Conservation (phyloP, 164 flowering plant species). For the Annona squamosa region DNA sequence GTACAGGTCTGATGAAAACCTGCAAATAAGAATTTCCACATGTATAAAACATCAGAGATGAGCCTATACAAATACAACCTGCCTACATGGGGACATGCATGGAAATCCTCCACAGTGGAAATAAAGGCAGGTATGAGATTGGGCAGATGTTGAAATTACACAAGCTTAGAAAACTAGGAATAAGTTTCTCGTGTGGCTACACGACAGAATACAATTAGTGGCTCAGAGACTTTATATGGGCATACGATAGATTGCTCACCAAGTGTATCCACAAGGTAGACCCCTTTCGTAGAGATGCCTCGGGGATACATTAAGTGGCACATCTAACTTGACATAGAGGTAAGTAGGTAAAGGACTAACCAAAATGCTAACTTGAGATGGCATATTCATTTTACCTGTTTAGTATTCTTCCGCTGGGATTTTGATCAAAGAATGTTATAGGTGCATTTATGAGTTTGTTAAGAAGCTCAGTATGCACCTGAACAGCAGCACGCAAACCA, state of each 20-base stretch:
- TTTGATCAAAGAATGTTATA: slow-evolving; percentile 75
- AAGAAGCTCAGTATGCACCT: slow-evolving; percentile 62
- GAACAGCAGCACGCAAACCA: slow-evolving; percentile 79
- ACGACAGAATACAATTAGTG: background rate
- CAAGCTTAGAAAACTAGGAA: background rate
- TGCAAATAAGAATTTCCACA: slow-evolving; percentile 22
- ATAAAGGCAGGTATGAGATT: background rate
- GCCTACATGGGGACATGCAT: background rate
- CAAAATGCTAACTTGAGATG: background rate
- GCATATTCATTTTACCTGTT: slow-evolving; percentile 53
- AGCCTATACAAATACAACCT: no score
- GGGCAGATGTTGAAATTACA: background rate
- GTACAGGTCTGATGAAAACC: slow-evolving; percentile 93
- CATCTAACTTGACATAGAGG: no score
- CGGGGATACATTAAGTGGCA: background rate
- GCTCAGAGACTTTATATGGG: background rate
- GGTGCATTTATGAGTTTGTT: slow-evolving; percentile 60
- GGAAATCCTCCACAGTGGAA: background rate
- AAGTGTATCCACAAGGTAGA: background rate
- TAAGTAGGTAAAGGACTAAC: background rate
- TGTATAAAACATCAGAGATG: background rate
- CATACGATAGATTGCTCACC: background rate
- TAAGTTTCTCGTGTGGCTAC: background rate
- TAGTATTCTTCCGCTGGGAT: slow-evolving; percentile 87
- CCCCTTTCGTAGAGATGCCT: background rate